Evolutionary conservation across 345 rosid species (phyloP).

Genomic region (Syzygium aqueum): DNA sequence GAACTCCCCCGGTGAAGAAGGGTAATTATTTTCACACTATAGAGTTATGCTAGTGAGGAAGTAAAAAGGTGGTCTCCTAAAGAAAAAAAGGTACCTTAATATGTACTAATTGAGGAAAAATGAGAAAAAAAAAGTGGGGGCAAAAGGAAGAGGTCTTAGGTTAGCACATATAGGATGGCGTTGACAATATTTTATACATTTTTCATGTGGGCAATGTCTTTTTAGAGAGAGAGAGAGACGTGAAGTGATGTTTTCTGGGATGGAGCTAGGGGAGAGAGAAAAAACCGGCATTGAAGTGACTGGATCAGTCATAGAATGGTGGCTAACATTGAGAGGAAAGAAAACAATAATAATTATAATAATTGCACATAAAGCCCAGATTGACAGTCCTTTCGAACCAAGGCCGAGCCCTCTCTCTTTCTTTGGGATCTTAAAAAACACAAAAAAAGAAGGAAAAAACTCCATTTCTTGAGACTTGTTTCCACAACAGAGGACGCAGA

Average conservation of each 20-base stretch:
- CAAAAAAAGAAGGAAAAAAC: background rate
- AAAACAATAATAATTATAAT: background rate
- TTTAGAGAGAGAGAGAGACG: background rate
- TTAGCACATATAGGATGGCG: background rate
- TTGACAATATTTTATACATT: background rate
- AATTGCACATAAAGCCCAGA: conserved; percentile 13
- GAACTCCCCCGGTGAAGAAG: background rate
- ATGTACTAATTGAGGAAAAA: background rate
- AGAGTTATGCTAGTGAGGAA: background rate
- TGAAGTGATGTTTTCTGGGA: conserved; percentile 12
- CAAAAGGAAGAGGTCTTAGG: background rate
- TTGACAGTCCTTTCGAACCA: conserved; percentile 1
- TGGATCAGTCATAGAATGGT: conserved; percentile 23
- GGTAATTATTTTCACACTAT: background rate
- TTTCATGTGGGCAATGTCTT: background rate
- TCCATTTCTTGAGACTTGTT: conserved; percentile 1
- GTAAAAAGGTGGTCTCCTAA: background rate
- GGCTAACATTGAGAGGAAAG: background rate
- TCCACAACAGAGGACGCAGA: conserved; percentile 22
- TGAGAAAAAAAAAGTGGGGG: background rate
- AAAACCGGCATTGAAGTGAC: conserved; percentile 34
- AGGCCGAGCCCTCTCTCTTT: background rate
- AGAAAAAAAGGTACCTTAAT: background rate
- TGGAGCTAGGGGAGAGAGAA: background rate
- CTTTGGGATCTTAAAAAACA: conserved; percentile 2